Percentiles rank a stretch among this genome's conserved stretches.
Conservation (phyloP, 441 rosid species). For the Rhodomyrtus psidioides region DNA sequence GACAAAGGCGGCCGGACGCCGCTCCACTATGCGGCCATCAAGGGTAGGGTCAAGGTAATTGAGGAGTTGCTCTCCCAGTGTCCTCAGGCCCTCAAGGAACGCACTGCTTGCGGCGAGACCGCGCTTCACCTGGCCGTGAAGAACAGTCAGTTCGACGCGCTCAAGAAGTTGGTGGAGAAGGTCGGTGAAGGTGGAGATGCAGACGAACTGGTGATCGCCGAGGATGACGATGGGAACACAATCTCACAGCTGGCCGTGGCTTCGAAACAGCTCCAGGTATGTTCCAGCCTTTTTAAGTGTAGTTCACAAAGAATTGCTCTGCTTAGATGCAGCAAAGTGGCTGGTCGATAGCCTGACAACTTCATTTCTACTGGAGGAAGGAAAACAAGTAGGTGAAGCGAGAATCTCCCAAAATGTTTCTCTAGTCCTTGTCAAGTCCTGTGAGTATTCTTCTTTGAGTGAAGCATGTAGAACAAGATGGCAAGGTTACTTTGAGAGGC, state of each 20-base stretch:
- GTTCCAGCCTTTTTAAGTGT: not conserved
- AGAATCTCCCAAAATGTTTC: not conserved
- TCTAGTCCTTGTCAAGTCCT: not conserved
- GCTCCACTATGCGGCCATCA: not conserved
- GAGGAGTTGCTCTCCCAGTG: not conserved
- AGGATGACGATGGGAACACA: not conserved
- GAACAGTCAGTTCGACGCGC: not conserved
- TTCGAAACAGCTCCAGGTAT: not conserved
- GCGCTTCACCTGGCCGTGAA: not conserved
- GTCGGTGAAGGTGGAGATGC: not conserved
- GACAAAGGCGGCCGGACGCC: not conserved
- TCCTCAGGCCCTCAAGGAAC: not conserved
- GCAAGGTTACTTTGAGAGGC: not conserved
- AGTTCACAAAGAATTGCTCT: not conserved
- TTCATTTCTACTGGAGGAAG: not conserved
- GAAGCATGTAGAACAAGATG: not conserved
- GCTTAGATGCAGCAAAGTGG: not conserved
- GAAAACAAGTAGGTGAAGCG: not conserved
- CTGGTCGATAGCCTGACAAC: not conserved
- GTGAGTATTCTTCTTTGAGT: not conserved
- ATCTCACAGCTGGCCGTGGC: not conserved
- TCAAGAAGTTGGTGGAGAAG: not conserved
- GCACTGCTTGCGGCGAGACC: not conserved
- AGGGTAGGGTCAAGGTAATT: not conserved
- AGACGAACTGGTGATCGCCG: not conserved